Base-by-base conservation (phyloP, 2,329 filamentous ascomycete species). In the Scortechinia acanthostroma region DNA sequence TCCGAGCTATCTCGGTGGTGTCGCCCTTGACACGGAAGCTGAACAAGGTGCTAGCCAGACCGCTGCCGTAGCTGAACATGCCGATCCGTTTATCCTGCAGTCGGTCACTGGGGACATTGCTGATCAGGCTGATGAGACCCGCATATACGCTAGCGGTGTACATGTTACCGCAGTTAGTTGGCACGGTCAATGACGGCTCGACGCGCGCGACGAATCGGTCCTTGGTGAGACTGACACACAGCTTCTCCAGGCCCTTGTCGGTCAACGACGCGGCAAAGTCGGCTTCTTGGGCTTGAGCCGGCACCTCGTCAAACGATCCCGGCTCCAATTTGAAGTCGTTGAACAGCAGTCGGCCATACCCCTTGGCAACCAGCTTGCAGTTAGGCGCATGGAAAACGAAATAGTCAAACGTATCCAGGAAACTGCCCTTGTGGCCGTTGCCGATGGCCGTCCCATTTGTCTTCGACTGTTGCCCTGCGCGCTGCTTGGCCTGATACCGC, bases 91-190 rank as follows among this genome's bases (percentile, higher is more conserved):
- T 73, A 58, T 68, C 70, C 52, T 67, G 62, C n/a, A 71, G 55
- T 17, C 64, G 60, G 43, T 64, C 59, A 51, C 61, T 66, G 52
- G 59, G 56, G 35, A 72, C 55, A 53, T 73, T 73, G 57, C 62
- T 53, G 47, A 74, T 50, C 47, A 74, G 55, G 43, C 68, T 70
- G 54, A 63, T 62, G 47, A 74, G 62, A 51, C 68, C 70, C 47
- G 62, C 65, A 60, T 73, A 74, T 45, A 74, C 70, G 48, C 67
- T 71, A 22, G 66, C 70, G 50, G 65, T 70, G 66, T 74, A 74
- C 71, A 74, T 74, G 67, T 74, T 74, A 46, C 71, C 71, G 61
- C 70, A 74, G 62, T 67, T 65, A 51, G 70, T 74, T 5, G 71
- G 70, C 20, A 73, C 66, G 50, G 70, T 56, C 50, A 72, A 69